These are phyloP conservation scores for Parasitella parasitica DNA, from an alignment of 371 early-diverging fungal genomes.

Conservation along the genomic window DNA sequence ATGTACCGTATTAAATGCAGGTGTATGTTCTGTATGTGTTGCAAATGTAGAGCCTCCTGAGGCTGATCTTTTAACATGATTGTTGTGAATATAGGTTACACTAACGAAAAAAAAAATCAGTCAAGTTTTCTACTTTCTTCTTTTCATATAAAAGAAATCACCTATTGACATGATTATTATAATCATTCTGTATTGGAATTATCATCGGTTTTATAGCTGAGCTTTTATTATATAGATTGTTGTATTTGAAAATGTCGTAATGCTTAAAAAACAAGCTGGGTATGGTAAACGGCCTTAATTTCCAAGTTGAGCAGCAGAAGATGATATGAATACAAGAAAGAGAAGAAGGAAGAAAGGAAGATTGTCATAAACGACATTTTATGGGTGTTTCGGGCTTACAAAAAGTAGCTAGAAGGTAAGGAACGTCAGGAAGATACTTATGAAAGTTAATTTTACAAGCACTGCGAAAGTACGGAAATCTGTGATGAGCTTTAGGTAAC, in stretches of 20 bases:
- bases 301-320: neutral
- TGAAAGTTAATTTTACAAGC: neutral
- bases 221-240: neutral
- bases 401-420: conserved; percentile 18
- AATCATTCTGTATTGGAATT: neutral
- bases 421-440: conserved; percentile 31
- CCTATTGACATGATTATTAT: neutral
- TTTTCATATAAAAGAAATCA: neutral
- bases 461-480: neutral
- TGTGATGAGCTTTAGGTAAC: neutral
- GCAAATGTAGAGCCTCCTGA: conserved; percentile 17
- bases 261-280: neutral
- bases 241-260: neutral
- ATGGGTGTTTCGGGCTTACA: conserved; percentile 14
- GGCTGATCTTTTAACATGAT: conserved; percentile 7
- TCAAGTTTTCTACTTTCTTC: neutral
- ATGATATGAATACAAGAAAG: neutral
- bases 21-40: conserved; percentile 23
- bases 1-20: conserved; percentile 39
- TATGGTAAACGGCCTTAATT: no score
- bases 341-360: conserved; percentile 3
- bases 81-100: neutral
- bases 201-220: neutral
- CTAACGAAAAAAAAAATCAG: neutral
- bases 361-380: neutral